Conservation (phyloP, 1,284 basidiomycete species). For the Melampsora abietis-canadensis region DNA sequence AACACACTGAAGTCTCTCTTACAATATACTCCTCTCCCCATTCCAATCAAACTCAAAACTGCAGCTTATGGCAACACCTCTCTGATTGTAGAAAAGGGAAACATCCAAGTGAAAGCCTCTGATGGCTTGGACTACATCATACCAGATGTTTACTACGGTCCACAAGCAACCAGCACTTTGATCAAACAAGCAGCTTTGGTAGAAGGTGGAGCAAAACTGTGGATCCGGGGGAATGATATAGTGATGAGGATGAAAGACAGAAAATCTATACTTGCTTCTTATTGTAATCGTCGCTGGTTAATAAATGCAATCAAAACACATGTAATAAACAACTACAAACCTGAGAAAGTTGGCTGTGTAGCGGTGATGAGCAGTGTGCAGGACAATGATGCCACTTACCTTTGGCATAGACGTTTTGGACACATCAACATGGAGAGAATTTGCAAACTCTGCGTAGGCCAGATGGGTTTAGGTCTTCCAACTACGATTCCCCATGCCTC, state of each 20-base stretch:
- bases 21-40: not conserved
- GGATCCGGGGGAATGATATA: not conserved
- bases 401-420: not conserved
- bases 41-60: not conserved
- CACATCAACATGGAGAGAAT: not conserved
- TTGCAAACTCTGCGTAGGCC: not conserved
- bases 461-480: not conserved
- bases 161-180: not conserved
- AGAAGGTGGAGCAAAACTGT: not conserved
- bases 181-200: not conserved
- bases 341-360: not conserved
- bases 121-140: not conserved
- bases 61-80: not conserved
- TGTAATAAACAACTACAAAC: not conserved
- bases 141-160: not conserved
- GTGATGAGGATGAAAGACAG: not conserved
- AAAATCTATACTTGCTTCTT: not conserved
- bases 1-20: too few relatives aligned
- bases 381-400: not conserved
- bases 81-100: not conserved
- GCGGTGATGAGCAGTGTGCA: not conserved
- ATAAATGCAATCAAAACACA: not conserved
- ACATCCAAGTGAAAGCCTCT: not conserved
- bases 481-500: not conserved
- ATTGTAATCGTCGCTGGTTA: not conserved